Evolutionary conservation across 2,329 filamentous ascomycete genomes (phyloP).

Genomic region (Fusarium lateritium): DNA sequence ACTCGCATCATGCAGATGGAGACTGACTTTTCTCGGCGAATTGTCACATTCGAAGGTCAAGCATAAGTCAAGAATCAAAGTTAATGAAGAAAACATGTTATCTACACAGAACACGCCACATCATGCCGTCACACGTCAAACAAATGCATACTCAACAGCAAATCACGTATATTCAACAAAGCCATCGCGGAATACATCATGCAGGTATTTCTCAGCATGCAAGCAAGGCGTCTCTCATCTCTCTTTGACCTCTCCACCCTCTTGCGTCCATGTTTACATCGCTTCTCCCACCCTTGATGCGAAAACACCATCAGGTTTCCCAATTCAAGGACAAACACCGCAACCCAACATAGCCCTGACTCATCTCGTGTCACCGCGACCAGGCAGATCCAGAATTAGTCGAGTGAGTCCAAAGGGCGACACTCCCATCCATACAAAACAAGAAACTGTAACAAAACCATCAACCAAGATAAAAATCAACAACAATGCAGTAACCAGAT

Average conservation of each 20-base stretch:
- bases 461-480: constrained; percentile 35
- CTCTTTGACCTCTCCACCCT: constrained; percentile 21
- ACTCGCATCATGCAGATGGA: background rate
- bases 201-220: constrained; percentile 8
- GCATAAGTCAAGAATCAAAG: background rate
- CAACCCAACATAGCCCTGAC: constrained; percentile 19
- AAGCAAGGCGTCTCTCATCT: constrained; percentile 29
- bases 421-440: constrained; percentile 21
- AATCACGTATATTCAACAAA: constrained; percentile 32
- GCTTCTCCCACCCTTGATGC: constrained; percentile 1
- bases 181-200: constrained; percentile 16
- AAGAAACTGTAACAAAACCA: constrained; percentile 36
- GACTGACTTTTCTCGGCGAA: background rate
- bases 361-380: constrained; percentile 42
- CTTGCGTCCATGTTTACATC: constrained; percentile 31
- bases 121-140: background rate
- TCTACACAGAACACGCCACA: too few relatives aligned
- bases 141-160: background rate
- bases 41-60: background rate
- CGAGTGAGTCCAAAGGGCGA: constrained; percentile 26
- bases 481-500: constrained; percentile 45
- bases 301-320: constrained; percentile 6
- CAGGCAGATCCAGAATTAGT: constrained; percentile 49
- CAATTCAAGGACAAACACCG: constrained; percentile 12
- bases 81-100: background rate